Conservation (phyloP, 768 basidiomycete species). For the Psilocybe cubensis region DNA sequence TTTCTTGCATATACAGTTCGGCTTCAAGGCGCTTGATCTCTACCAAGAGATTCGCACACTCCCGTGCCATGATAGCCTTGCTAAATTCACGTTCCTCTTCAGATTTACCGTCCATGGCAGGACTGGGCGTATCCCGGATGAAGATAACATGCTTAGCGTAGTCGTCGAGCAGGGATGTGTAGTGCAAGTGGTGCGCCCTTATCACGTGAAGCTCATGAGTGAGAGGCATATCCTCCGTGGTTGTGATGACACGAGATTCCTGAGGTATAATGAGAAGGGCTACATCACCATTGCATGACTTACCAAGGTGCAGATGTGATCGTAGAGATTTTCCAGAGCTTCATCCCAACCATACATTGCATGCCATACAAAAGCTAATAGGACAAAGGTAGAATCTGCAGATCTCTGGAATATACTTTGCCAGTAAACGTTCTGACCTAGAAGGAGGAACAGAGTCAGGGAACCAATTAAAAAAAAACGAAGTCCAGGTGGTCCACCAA, state of each 20-base stretch:
- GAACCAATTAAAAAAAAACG: too few relatives aligned
- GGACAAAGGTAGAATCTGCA: slow-evolving; percentile 57
- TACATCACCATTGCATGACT: slow-evolving; percentile 14
- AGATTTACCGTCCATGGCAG: slow-evolving; percentile 46
- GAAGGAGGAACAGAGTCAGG: slow-evolving; percentile 3
- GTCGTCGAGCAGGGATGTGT: slow-evolving; percentile 56
- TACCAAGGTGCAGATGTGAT: slow-evolving; percentile 53
- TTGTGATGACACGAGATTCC: slow-evolving; percentile 53
- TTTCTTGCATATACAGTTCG: slow-evolving; percentile 48
- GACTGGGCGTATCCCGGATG: slow-evolving; percentile 51
- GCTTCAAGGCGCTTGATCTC: slow-evolving; percentile 52
- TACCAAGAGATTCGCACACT: slow-evolving; percentile 51
- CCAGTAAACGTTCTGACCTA: slow-evolving; percentile 52
- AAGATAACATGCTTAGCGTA: slow-evolving; percentile 57
- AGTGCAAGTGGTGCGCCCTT: slow-evolving; percentile 63
- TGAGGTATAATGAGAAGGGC: slow-evolving; percentile 20
- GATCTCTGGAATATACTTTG: slow-evolving; percentile 42
- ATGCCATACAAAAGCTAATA: slow-evolving; percentile 61
- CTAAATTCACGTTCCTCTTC: slow-evolving; percentile 32
- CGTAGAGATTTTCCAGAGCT: slow-evolving; percentile 54
- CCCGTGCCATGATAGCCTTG: slow-evolving; percentile 40
- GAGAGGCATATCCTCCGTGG: slow-evolving; percentile 43
- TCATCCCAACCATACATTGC: slow-evolving; percentile 68
- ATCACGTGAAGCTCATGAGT: slow-evolving; percentile 61
- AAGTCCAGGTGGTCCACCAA: slow-evolving; percentile 9